Base-by-base conservation (phyloP, 192 early-diverging fungal genomes). In the Neocallimastix lanati region DNA sequence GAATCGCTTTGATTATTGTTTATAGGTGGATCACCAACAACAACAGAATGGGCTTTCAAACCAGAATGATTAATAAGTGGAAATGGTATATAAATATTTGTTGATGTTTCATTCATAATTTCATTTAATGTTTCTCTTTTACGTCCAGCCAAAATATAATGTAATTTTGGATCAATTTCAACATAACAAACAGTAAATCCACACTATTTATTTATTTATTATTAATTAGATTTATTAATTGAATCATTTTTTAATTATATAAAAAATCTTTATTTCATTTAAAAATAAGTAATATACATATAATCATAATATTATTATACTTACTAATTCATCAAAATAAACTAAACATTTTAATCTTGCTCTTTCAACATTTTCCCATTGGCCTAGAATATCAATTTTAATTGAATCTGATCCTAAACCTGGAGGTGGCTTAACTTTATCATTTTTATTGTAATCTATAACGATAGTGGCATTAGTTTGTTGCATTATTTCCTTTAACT, bases 81-180 rank as follows among this genome's bases (percentile, higher is more conserved):
- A 2, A 87, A 87, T 29, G 93, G 90, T 29, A 95, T 79, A 83
- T 95, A 95, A 28, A 95, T 90, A 82, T 88, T 93, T 38, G 91
- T 92, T 77, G 83, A 35, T 25, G 88, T 90, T 77, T 90, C 89
- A 76, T 89, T 86, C 91, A 94, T 93, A 40, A 94, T 86, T 9
- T 86, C 82, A 76, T 91, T 86, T 21, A 94, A 80, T 18, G 83
- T 82, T 27, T 83, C 85, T 11, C 90, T 83, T 77, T 91, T 93
- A 38, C 88, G 85, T 36, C 93, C 93, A 29, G 90, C 88, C n/a
- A 94, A 85, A 77, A 94, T 84, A 67, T 91, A 87, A 77, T 94
- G 93, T 28, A 87, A 86, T 76, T 87, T 87, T 77, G 85, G 82
- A 16, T 81, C 82, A 58, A 89, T 15, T 27, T 85, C 77, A 30